Percentiles rank a stretch among this genome's conserved stretches.
These are phyloP conservation scores for Orbilia brochopaga DNA, from an alignment of 2,329 filamentous ascomycete genomes.

Conservation along the genomic window DNA sequence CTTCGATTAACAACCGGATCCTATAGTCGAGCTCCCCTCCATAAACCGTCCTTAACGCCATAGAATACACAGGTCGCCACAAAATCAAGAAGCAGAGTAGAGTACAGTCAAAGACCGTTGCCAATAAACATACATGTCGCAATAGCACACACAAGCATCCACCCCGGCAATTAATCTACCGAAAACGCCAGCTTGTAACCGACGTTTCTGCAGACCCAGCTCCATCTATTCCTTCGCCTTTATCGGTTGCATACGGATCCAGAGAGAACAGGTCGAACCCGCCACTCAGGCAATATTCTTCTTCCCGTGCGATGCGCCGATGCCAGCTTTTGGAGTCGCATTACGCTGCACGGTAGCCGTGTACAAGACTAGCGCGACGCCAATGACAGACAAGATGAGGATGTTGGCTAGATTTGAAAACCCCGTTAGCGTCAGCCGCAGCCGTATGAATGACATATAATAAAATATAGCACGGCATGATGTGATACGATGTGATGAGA, in stretches of 20 bases:
- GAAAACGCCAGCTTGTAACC: neutral
- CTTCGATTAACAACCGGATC: too few relatives aligned
- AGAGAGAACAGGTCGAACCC: too few relatives aligned
- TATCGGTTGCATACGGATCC: too few relatives aligned
- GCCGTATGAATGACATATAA: too few relatives aligned
- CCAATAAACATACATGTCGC: neutral
- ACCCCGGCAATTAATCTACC: neutral
- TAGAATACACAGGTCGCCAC: too few relatives aligned
- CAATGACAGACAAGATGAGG: slow-evolving; percentile 32
- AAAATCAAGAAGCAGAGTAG: too few relatives aligned
- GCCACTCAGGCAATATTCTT: slow-evolving; percentile 24
- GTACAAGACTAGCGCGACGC: slow-evolving; percentile 29
- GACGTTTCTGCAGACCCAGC: neutral
- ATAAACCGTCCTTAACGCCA: too few relatives aligned
- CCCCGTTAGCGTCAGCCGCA: slow-evolving; percentile 20
- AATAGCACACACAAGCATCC: neutral
- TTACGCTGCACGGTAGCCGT: slow-evolving; percentile 31
- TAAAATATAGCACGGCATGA: too few relatives aligned
- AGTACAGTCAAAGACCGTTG: too few relatives aligned
- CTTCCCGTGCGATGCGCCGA: slow-evolving; percentile 9
- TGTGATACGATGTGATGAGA: too few relatives aligned
- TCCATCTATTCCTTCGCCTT: too few relatives aligned
- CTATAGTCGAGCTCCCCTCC: too few relatives aligned
- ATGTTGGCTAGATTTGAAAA: slow-evolving; percentile 25
- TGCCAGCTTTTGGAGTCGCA: neutral